Evolutionary conservation across 139 green algal genomes (phyloP).

Genomic region (Coccomyxa sp.): DNA sequence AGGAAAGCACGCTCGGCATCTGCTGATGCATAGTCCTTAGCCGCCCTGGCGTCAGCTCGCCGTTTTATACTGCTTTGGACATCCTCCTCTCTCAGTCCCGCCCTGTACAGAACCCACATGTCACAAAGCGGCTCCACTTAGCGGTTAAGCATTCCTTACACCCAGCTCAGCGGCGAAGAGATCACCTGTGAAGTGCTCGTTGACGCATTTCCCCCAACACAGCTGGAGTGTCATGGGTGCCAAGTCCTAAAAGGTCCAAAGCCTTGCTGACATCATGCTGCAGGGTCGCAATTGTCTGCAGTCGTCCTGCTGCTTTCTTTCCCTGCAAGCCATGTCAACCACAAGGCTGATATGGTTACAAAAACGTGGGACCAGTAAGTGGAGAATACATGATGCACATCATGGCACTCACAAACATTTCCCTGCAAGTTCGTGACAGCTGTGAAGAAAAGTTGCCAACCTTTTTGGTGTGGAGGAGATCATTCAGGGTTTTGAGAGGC

Average conservation of each 20-base stretch:
- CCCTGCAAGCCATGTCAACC: constrained; percentile 19
- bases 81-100: constrained; percentile 63
- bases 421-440: neutral
- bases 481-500: constrained; percentile 79
- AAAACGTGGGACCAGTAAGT: neutral
- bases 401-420: neutral
- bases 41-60: constrained; percentile 36
- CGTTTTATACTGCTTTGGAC: constrained; percentile 48
- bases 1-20: constrained; percentile 61
- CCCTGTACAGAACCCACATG: constrained; percentile 12
- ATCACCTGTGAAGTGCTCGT: neutral
- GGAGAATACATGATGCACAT: neutral
- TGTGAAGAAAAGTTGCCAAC: constrained; percentile 1
- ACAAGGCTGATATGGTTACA: neutral
- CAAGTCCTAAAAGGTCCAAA: neutral
- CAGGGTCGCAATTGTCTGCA: constrained; percentile 4
- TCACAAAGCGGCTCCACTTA: neutral
- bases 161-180: neutral
- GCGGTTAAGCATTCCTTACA: neutral
- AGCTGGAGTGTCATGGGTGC: neutral
- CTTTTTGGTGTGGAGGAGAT: constrained; percentile 68
- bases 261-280: neutral
- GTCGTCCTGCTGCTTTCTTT: constrained; percentile 37
- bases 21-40: constrained; percentile 77
- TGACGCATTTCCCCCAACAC: neutral